Conservation (phyloP, 495 filamentous ascomycete genomes). For the Neurospora discreta region DNA sequence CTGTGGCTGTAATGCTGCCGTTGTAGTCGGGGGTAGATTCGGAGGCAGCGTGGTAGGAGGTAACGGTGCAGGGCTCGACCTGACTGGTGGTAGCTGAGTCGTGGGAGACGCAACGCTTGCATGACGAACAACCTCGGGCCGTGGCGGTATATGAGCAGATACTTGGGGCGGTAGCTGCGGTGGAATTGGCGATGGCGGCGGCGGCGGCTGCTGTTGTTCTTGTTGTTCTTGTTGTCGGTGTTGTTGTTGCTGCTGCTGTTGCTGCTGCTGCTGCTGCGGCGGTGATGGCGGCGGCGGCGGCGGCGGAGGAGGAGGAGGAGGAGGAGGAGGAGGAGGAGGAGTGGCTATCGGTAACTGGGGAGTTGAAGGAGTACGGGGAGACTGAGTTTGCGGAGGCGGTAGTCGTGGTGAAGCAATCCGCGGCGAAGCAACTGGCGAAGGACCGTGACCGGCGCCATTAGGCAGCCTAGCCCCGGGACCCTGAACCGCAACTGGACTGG, state of each 20-base stretch:
- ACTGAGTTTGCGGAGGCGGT: not conserved
- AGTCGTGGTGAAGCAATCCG: not conserved
- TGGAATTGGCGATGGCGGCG: not conserved
- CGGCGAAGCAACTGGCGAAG: slow-evolving; percentile 4
- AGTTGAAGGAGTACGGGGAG: not conserved
- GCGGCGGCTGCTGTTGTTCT: not conserved
- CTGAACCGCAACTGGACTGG: not conserved
- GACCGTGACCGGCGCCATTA: slow-evolving; percentile 2
- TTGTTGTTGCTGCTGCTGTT: not conserved
- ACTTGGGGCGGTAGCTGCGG: not conserved
- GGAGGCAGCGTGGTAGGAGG: not conserved
- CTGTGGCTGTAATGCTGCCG: slow-evolving; percentile 3
- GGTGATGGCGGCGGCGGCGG: not conserved
- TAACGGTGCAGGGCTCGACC: slow-evolving; percentile 1
- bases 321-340: not conserved
- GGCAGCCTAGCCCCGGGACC: not conserved
- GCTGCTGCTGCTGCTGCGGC: not conserved
- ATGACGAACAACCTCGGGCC: not conserved
- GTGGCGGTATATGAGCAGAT: not conserved
- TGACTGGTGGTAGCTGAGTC: not conserved
- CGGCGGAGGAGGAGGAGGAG: not conserved
- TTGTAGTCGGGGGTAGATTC: not conserved
- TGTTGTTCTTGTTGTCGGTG: too few relatives aligned
- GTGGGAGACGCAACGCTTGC: not conserved
- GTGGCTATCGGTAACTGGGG: slow-evolving; percentile 5